phyloP scores from a whole-genome alignment of 805 yeast genomes.

The Kazachstania taianensis region DNA sequence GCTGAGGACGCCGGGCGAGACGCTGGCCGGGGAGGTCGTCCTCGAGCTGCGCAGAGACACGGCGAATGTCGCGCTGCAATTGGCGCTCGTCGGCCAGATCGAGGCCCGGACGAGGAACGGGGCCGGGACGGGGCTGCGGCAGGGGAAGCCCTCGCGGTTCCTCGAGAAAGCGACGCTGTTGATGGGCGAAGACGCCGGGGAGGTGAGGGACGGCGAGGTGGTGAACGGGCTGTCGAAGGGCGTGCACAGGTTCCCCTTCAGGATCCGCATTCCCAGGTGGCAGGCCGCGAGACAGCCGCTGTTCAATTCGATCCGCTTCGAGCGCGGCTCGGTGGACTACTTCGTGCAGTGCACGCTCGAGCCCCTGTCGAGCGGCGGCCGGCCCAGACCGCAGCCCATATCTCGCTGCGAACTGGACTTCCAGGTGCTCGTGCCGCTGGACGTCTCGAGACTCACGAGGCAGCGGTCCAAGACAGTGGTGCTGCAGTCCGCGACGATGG shows the following conservation, averaged over 20 bases:
- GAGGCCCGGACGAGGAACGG: slow-evolving; percentile 42
- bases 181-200: slow-evolving; percentile 34
- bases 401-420: slow-evolving; percentile 47
- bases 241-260: slow-evolving; percentile 80
- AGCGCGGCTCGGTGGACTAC: slow-evolving; percentile 74
- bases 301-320: slow-evolving; percentile 69
- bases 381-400: not conserved
- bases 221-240: slow-evolving; percentile 56
- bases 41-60: slow-evolving; percentile 47
- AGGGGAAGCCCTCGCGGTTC: slow-evolving; percentile 42
- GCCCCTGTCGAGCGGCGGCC: slow-evolving; percentile 15
- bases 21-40: slow-evolving; percentile 52
- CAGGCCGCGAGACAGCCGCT: slow-evolving; percentile 39
- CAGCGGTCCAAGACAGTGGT: slow-evolving; percentile 58
- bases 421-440: slow-evolving; percentile 59
- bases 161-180: slow-evolving; percentile 50
- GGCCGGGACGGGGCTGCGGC: slow-evolving; percentile 36
- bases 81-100: slow-evolving; percentile 48
- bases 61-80: slow-evolving; percentile 38
- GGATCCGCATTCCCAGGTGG: slow-evolving; percentile 76
- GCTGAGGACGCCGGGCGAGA: slow-evolving; percentile 72
- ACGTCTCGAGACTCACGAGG: slow-evolving; percentile 54
- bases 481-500: slow-evolving; percentile 41
- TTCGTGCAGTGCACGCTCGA: slow-evolving; percentile 30
- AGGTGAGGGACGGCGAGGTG: slow-evolving; percentile 3